phyloP scores from a whole-genome alignment of 768 basidiomycete species.

The Tricholoma saponaceum region DNA sequence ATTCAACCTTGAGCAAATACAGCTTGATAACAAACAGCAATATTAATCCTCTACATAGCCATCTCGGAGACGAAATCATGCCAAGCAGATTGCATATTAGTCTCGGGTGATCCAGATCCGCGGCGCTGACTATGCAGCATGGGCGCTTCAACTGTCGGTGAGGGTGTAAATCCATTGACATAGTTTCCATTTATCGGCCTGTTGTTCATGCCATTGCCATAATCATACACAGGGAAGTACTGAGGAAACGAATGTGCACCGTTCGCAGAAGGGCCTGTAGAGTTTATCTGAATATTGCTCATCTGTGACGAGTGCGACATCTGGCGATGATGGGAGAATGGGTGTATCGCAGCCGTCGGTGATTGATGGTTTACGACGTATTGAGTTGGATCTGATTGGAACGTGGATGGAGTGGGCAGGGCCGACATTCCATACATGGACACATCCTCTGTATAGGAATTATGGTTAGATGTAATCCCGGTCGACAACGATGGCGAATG shows the following conservation, averaged over 20 bases:
- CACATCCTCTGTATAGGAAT: conserved; percentile 23
- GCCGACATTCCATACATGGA: conserved; percentile 45
- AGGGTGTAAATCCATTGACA: conserved; percentile 18
- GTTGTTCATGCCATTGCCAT: conserved; percentile 37
- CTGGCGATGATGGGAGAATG: conserved; percentile 20
- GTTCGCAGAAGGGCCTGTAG: conserved; percentile 3
- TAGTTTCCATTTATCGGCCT: conserved; percentile 8
- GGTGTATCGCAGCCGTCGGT: conserved; percentile 8
- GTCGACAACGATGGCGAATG: conserved; percentile 7
- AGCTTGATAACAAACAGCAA: background rate
- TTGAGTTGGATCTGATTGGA: conserved; percentile 29
- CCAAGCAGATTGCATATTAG: conserved; percentile 61
- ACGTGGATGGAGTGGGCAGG: conserved; percentile 27
- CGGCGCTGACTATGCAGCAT: conserved; percentile 31
- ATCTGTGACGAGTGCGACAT: conserved; percentile 10
- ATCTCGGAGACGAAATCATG: conserved; percentile 55
- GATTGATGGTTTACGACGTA: conserved; percentile 28
- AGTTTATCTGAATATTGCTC: conserved; percentile 9
- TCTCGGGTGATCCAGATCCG: conserved; percentile 56
- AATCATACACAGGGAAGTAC: conserved; percentile 78
- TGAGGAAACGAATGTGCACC: conserved; percentile 42
- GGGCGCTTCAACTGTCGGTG: conserved; percentile 37
- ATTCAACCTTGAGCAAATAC: background rate
- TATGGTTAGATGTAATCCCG: conserved; percentile 7
- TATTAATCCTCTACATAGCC: conserved; percentile 23